Evolutionary conservation across 2,329 filamentous ascomycete species (phyloP), one percentile per base, ranked within the genome.

Genomic region (Xylaria sp.): DNA sequence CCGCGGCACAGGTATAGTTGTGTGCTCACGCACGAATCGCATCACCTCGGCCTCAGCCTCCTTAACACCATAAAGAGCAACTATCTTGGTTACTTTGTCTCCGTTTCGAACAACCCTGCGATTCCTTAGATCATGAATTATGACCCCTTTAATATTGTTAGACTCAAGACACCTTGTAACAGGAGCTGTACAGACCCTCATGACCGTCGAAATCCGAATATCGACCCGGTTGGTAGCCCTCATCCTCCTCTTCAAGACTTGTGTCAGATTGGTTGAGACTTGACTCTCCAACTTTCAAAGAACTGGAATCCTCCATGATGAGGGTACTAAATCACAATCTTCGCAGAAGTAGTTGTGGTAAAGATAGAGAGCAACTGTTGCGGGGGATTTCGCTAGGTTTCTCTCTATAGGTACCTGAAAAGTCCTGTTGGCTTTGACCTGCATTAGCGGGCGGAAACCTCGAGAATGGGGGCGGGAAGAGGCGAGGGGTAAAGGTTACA

Each of bases 1-100:
- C 22, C 31, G 50, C 20, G 50, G 50, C 17, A 53, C 50, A 11
- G 50, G 50, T 53, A 53, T 53, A 11, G 50, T 36, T 20, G 50
- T 53, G 29, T 53, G 17, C 11, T 53, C 31, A 38, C 31, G 50
- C 7, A 53, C 50, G n/a, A 53, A 38, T 22, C 31, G 29, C 50
- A 53, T 53, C n/a, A n/a, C 31, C 27, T 50, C 47, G 15, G 27
- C 47, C 47, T 50, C 47, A 9, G 47, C 31, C 27, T 50, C 3
- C 13, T 10, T 50, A 33, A 50, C 7, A 7, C 47, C 29, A 31
- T 31, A 10, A 31, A 33, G 13, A 50, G 29, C 27, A 31, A 29
- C 29, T 10, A 33, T 50, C 27, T 50, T 50, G 27, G 29, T 50
- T n/a, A 50, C 47, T 50, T 31, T 29, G 47, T 50, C 47, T 31